These are phyloP conservation scores for Gossypium aridum DNA, from an alignment of 441 rosid genomes.

Conservation along the genomic window DNA sequence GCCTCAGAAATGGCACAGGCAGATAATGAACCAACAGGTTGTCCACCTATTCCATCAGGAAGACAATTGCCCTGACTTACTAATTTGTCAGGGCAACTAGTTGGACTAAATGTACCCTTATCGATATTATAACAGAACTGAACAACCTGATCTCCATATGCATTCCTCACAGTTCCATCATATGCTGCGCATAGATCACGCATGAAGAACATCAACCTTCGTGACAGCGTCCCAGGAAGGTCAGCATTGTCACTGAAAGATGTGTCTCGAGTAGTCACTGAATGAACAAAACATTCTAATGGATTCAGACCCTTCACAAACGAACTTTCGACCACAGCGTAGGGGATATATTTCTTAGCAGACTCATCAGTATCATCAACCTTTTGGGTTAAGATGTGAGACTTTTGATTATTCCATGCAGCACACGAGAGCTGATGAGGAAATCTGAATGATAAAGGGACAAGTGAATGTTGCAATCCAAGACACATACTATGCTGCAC, in stretches of 20 bases:
- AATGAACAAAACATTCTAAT: conserved; percentile 76
- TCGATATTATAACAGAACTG: conserved; percentile 60
- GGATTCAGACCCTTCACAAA: conserved; percentile 84
- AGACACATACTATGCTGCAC: conserved; percentile 92
- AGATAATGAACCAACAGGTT: conserved; percentile 76
- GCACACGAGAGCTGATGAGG: conserved; percentile 67
- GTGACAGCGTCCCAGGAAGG: conserved; percentile 84
- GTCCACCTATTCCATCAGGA: conserved; percentile 42
- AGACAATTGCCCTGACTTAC: conserved; percentile 10
- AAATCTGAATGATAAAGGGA: conserved; percentile 71
- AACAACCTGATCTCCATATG: conserved; percentile 76
- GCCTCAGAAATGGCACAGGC: conserved; percentile 95
- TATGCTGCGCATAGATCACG: conserved; percentile 70
- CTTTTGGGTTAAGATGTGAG: conserved; percentile 12
- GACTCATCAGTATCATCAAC: conserved; percentile 26
- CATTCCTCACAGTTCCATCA: conserved; percentile 87
- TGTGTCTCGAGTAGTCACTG: conserved; percentile 77
- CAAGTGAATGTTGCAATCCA: conserved; percentile 81
- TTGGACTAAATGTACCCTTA: conserved; percentile 9
- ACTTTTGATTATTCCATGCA: conserved; percentile 62
- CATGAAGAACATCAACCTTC: conserved; percentile 92
- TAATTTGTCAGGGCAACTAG: background rate
- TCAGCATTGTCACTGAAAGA: conserved; percentile 96
- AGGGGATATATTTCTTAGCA: conserved; percentile 65
- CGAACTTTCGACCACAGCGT: conserved; percentile 65